Conservation (phyloP, 129 eudicot species). For the Sambucus nigra region DNA sequence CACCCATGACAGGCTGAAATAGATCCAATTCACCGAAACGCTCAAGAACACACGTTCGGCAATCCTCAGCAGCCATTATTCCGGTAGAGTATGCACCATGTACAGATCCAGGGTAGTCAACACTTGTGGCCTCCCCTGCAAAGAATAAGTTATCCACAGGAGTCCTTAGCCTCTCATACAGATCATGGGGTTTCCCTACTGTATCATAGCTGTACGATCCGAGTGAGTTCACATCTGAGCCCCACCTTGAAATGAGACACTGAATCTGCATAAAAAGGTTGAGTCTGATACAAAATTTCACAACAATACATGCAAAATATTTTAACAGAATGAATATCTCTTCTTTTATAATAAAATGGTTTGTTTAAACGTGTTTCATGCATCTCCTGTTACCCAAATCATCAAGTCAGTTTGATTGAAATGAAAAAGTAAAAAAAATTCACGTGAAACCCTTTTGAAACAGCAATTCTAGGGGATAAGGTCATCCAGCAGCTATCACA, state of each 20-base stretch:
- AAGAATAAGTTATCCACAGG: constrained; percentile 94
- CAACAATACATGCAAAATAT: not conserved
- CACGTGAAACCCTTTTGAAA: too few relatives aligned
- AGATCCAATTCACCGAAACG: constrained; percentile 84
- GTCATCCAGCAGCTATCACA: too few relatives aligned
- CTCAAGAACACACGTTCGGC: constrained; percentile 91
- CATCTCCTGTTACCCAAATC: too few relatives aligned
- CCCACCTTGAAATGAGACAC: constrained; percentile 85
- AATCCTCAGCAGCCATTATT: constrained; percentile 89
- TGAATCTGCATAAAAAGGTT: constrained; percentile 51
- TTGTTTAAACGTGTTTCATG: too few relatives aligned
- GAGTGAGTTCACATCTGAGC: constrained; percentile 69
- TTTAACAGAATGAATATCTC: too few relatives aligned
- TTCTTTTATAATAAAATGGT: too few relatives aligned
- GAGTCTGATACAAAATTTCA: not conserved
- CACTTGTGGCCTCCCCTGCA: constrained; percentile 97
- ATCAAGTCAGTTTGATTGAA: too few relatives aligned
- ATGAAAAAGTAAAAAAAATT: too few relatives aligned
- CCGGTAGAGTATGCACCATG: constrained; percentile 98
- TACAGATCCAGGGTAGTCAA: constrained; percentile 81
- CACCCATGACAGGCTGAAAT: constrained; percentile 80
- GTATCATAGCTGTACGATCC: constrained; percentile 89
- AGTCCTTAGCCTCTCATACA: constrained; percentile 78
- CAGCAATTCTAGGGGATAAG: too few relatives aligned
- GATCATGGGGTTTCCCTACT: constrained; percentile 91